Evolutionary conservation across 2,329 filamentous ascomycete species (phyloP), one percentile per base, ranked within the genome.

Genomic region (Pseudofabraea citricarpa): DNA sequence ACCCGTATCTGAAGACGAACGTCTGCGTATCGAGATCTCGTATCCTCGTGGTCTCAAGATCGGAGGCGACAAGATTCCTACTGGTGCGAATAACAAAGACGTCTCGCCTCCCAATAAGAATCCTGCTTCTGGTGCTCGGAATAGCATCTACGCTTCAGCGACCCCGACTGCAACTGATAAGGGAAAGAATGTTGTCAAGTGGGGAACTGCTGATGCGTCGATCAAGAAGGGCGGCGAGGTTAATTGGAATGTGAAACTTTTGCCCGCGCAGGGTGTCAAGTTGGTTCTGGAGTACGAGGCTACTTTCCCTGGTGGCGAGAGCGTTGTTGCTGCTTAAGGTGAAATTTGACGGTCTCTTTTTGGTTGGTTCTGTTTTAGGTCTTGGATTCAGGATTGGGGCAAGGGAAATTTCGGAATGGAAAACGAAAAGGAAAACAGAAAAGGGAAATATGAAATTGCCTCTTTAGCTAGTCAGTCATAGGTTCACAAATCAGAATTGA

Each of bases 271-370:
- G 53, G 70, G 73, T 3, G 74, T 77, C 13, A 74, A 73, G 60
- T 60, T 86, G 48, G 64, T 64, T 19, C 56, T 87, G 46, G 78
- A 82, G 64, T 86, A 85, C 61, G 72, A 77, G 47, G 73, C 81
- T 15, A 70, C 69, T 18, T 66, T 77, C 52, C 81, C 81, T 1
- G 61, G 61, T 13, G 72, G 71, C 7, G 74, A 79, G 48, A 58
- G 51, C 6, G 66, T 70, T 38, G 44, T 62, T 41, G 48, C 47
- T 45, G 50, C 31, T 27, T 44, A 47, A 18, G 31, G 22, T 26
- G n/a, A n/a, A n/a, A n/a, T n/a, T n/a, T n/a, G n/a, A n/a, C n/a
- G n/a, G n/a, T n/a, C n/a, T n/a, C n/a, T n/a, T n/a, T n/a, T n/a
- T n/a, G n/a, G n/a, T n/a, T n/a, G n/a, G n/a, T n/a, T n/a, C n/a